A percentile compares a stretch with the other conserved stretches of the same genome.
Conservation (phyloP, 139 green algal species). For the Choricystis sp. region DNA sequence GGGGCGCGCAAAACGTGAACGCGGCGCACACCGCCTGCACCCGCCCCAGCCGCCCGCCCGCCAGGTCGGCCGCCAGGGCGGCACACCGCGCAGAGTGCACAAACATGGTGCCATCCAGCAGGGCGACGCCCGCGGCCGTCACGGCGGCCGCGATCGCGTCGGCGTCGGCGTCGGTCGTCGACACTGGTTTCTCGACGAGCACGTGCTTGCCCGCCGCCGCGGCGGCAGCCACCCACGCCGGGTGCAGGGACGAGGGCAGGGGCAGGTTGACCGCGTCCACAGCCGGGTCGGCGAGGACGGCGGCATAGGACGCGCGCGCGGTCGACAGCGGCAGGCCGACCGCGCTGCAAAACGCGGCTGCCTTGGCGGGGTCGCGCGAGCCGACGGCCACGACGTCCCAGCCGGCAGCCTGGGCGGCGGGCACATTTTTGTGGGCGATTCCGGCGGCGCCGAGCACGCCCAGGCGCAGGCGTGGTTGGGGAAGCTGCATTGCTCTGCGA, state of each 20-base stretch:
- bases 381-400: background rate
- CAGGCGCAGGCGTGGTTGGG: background rate
- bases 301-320: background rate
- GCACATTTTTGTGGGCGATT: background rate
- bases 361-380: background rate
- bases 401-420: too few relatives aligned
- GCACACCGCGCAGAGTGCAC: background rate
- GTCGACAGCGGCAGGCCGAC: background rate
- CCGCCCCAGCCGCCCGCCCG: constrained; percentile 5
- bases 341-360: background rate
- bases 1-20: constrained; percentile 9
- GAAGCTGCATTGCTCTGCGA: too few relatives aligned
- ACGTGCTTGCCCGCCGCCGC: constrained; percentile 29
- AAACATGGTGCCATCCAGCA: constrained; percentile 32
- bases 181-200: constrained; percentile 35
- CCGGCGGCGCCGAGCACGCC: background rate
- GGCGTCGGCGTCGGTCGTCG: constrained; percentile 7
- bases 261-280: background rate
- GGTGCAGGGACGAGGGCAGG: constrained; percentile 6
- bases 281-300: background rate
- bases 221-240: constrained; percentile 29
- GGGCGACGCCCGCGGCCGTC: constrained; percentile 8
- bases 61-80: background rate
- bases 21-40: constrained; percentile 10
- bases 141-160: constrained; percentile 12